phyloP scores from a whole-genome alignment of 768 basidiomycete genomes.

The Pleurotus citrinopileatus region DNA sequence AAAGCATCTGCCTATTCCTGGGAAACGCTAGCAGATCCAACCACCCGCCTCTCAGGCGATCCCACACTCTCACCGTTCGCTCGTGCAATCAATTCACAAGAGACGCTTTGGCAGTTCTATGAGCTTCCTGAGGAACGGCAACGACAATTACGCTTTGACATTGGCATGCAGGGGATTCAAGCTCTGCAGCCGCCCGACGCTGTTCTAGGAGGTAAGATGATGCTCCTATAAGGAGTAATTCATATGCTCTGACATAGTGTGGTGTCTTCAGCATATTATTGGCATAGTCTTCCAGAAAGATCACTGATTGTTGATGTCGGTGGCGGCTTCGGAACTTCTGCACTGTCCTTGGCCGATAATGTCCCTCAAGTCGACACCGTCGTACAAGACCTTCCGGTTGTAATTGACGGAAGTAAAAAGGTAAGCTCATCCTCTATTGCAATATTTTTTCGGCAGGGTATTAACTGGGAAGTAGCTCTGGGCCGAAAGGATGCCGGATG shows the following conservation, averaged over 20 bases:
- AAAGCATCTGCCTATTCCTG: constrained; percentile 27
- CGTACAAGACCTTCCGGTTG: constrained; percentile 45
- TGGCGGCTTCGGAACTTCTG: constrained; percentile 44
- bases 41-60: constrained; percentile 22
- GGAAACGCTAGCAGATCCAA: constrained; percentile 28
- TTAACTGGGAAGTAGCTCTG: background rate
- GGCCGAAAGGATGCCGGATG: background rate
- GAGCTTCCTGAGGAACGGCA: constrained; percentile 15
- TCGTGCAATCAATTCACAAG: constrained; percentile 18
- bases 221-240: background rate
- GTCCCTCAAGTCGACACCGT: constrained; percentile 32
- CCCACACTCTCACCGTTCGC: constrained; percentile 21
- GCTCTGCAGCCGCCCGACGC: constrained; percentile 16
- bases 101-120: constrained; percentile 19
- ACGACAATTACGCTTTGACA: constrained; percentile 18
- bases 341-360: constrained; percentile 19
- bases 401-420: constrained; percentile 36
- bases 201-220: constrained; percentile 14
- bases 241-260: background rate
- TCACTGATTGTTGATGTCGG: constrained; percentile 50
- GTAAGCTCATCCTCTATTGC: constrained; percentile 15
- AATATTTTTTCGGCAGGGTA: background rate
- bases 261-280: constrained; percentile 37
- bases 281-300: constrained; percentile 35
- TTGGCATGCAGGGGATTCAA: constrained; percentile 21